Base-by-base conservation (phyloP, 2,329 filamentous ascomycete genomes). In the Pseudogymnoascus destructans region DNA sequence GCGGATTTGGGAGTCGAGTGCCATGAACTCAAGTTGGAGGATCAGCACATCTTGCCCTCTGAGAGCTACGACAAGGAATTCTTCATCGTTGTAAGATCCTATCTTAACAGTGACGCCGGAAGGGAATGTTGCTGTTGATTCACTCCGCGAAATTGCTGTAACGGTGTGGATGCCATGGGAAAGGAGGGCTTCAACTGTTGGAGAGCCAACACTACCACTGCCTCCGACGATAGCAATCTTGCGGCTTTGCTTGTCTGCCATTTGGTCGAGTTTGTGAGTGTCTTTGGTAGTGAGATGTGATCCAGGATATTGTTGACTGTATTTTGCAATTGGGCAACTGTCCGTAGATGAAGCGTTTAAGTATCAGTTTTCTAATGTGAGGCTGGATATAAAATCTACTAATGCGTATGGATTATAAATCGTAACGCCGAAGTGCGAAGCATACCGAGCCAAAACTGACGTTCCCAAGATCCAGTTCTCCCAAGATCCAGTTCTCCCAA, bases 71-170 rank as follows among this genome's bases (percentile, higher is more conserved):
- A 73, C 64, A 17, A 75, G 59, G 23, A 68, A 66, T 5, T 65
- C 61, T 3, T 73, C 69, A 15, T 77, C 69, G 11, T 73, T 64
- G 66, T 82, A 82, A 69, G 80, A 69, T 59, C 78, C 67, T 21
- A 64, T 66, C 19, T 69, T 71, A 33, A 73, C 65, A 3, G 65
- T 63, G 46, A 77, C 67, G 15, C 71, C 73, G 0, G 66, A 57
- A 5, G 74, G 75, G 2, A 79, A 67, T 0, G 64, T 69, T 59
- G 63, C 68, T 4, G 66, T 71, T 61, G 74, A 75, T 33, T 71
- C 73, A 3, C 62, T 57, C 49, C 77, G 76, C 1, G 73, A 74
- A 56, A 81, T 67, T 60, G 74, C 75, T 0, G 77, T 79, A 61
- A 80, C 66, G 21, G 63, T 72, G 64, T 77, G 74, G 40, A 72